These are phyloP conservation scores for Hypoxylon rickii DNA, from an alignment of 495 filamentous ascomycete genomes.

Conservation along the genomic window DNA sequence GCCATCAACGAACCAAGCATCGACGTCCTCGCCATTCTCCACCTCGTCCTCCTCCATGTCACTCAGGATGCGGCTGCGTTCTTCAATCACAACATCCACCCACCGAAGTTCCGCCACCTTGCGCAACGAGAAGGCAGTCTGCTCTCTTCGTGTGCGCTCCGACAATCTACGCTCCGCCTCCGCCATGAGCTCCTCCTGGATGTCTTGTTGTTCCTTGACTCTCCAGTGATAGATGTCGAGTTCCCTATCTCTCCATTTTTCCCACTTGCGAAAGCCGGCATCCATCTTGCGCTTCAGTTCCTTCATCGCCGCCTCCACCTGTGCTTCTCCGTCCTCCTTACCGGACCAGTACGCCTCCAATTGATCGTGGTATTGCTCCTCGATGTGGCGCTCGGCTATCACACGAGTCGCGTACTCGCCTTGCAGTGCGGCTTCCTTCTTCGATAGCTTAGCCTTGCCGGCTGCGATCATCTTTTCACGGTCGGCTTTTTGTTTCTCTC, in stretches of 20 bases:
- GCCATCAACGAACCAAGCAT: conserved; percentile 34
- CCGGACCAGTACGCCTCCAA: conserved; percentile 37
- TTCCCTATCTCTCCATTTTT: conserved; percentile 34
- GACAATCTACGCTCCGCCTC: conserved; percentile 26
- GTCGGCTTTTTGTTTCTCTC: conserved; percentile 28
- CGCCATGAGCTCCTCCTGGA: conserved; percentile 39
- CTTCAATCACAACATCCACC: conserved; percentile 36
- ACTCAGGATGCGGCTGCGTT: conserved; percentile 35
- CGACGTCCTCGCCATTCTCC: conserved; percentile 38
- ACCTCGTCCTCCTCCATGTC: conserved; percentile 42
- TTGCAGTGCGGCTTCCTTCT: conserved; percentile 28
- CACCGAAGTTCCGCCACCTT: conserved; percentile 39
- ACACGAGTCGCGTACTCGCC: conserved; percentile 35
- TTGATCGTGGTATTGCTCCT: conserved; percentile 38
- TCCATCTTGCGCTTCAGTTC: conserved; percentile 39
- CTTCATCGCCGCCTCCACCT: conserved; percentile 31
- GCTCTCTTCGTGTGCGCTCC: conserved; percentile 6
- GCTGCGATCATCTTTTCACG: conserved; percentile 21
- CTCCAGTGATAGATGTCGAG: conserved; percentile 24
- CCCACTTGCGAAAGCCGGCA: conserved; percentile 31
- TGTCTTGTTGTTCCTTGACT: conserved; percentile 34
- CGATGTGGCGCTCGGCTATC: conserved; percentile 36
- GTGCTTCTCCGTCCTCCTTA: conserved; percentile 28
- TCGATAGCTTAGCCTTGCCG: conserved; percentile 17
- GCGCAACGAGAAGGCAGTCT: conserved; percentile 13